Conservation (phyloP, 345 rosid species). For the Eutrema heterophyllum region DNA sequence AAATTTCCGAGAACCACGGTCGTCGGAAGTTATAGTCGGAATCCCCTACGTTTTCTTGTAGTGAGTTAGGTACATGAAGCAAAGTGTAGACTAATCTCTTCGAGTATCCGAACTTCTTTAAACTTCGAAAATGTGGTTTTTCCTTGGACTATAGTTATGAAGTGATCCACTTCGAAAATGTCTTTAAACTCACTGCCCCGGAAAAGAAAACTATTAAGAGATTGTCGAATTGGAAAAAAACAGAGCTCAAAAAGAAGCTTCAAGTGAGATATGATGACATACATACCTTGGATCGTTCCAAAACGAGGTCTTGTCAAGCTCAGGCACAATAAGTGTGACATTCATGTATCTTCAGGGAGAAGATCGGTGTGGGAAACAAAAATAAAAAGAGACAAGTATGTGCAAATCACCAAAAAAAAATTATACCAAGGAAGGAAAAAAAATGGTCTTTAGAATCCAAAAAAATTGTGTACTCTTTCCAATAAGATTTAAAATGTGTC, state of each 20-base stretch:
- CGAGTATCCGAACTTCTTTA: conserved; percentile 88
- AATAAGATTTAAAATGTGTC: no score
- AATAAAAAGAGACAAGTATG: no score
- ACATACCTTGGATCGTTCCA: conserved; percentile 94
- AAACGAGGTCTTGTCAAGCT: conserved; percentile 90
- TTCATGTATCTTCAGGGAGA: conserved; percentile 73
- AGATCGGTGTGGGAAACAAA: no score
- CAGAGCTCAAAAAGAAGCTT: conserved; percentile 4
- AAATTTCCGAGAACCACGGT: no score
- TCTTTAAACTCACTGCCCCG: conserved; percentile 78
- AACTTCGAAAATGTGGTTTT: no score
- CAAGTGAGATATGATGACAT: neutral
- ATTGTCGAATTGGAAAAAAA: neutral
- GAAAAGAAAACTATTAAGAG: neutral
- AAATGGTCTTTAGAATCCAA: no score
- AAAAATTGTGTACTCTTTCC: no score
- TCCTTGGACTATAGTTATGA: conserved; percentile 64
- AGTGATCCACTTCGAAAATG: conserved; percentile 88
- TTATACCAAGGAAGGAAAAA: no score
- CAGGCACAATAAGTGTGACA: conserved; percentile 91
- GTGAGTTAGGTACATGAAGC: neutral
- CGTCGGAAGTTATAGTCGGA: no score
- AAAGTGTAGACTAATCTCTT: conserved; percentile 30
- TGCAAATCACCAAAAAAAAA: no score
- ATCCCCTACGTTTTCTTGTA: no score